Evolutionary conservation across 2,329 filamentous ascomycete species (phyloP), one percentile per base, ranked within the genome.

Genomic region (Colletotrichum lentis): DNA sequence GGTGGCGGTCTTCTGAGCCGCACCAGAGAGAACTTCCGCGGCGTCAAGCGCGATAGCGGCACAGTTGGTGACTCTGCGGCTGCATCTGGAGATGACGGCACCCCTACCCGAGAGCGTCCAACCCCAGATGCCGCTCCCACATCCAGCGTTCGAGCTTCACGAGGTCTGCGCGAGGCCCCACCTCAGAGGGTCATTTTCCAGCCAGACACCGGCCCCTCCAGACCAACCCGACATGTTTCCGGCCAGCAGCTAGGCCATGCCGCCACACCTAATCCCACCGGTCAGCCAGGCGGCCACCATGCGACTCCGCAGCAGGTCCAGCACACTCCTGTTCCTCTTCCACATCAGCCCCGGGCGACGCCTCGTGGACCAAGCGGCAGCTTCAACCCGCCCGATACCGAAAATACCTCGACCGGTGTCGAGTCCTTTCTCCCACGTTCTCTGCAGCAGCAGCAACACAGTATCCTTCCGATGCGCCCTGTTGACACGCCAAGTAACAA

Each of bases 121-220:
- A 81, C 81, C 2, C 80, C 82, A 63, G 85, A 87, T 58, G 80
- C 83, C 16, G 82, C 84, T 27, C 76, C 81, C 11, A 86, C 86
- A 4, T 85, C 70, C 16, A 71, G 82, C 50, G 83, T 84, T 44
- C 82, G 88, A 69, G 86, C 86, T 20, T 89, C 88, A 3, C 82
- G 89, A 70, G 90, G 89, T 44, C 81, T 94, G 58, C 86, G 93
- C 71, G 92, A 96, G 77, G 92, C 92, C n/a, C 93, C 93, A 35
- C 90, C 93, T 0, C 93, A 94, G 75, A 86, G 93, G 70, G 89
- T 94, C 60, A 89, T 96, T 59, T 96, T 95, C 78, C 92, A 96
- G 76, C 93, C 93, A 37, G 93, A 96, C 73, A 89, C 89, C 2
- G 86, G 86, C 11, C 82, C 90, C 3, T 82, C 85, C 16, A 86